Evolutionary conservation across 2,329 filamentous ascomycete genomes (phyloP).

Genomic region (Esteya vermicola): DNA sequence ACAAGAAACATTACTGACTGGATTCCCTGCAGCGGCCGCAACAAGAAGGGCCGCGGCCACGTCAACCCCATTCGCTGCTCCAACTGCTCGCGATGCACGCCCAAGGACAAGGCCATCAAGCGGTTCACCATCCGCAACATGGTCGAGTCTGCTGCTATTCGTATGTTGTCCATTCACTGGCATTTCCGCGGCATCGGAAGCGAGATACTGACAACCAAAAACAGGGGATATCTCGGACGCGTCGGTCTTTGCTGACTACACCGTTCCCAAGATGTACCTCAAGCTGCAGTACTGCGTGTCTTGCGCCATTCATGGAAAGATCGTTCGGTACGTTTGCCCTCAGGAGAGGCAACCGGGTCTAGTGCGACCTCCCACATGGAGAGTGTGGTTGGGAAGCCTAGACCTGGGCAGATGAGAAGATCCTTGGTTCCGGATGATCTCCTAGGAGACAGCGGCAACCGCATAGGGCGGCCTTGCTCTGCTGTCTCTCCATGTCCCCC

Average conservation of each 20-base stretch:
- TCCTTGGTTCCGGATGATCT: slow-evolving; percentile 14
- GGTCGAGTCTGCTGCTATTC: slow-evolving; percentile 99
- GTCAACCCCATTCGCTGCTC: slow-evolving; percentile 90
- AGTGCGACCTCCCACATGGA: no score
- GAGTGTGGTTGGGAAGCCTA: slow-evolving; percentile 15
- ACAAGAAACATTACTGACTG: slow-evolving; percentile 10
- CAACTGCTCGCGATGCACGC: slow-evolving; percentile 70
- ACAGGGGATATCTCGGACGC: slow-evolving; percentile 99
- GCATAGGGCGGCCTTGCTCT: not conserved
- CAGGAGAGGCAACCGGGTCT: slow-evolving; percentile 40
- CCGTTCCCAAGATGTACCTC: slow-evolving; percentile 99
- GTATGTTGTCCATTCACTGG: no score
- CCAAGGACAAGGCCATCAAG: slow-evolving; percentile 99
- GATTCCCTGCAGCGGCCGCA: slow-evolving; percentile 59
- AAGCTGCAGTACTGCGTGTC: slow-evolving; percentile 99
- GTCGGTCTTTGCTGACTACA: slow-evolving; percentile 98
- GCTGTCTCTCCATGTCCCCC: slow-evolving; percentile 1
- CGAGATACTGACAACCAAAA: slow-evolving; percentile 6
- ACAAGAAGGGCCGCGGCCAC: slow-evolving; percentile 99
- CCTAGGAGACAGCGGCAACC: not conserved
- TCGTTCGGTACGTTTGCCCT: slow-evolving; percentile 83
- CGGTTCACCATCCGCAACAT: slow-evolving; percentile 99
- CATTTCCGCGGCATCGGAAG: no score
- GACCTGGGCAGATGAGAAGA: slow-evolving; percentile 31
- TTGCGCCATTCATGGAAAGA: slow-evolving; percentile 99